phyloP scores from a whole-genome alignment of 2,329 filamentous ascomycete species.

The Pseudocercospora fuligena region DNA sequence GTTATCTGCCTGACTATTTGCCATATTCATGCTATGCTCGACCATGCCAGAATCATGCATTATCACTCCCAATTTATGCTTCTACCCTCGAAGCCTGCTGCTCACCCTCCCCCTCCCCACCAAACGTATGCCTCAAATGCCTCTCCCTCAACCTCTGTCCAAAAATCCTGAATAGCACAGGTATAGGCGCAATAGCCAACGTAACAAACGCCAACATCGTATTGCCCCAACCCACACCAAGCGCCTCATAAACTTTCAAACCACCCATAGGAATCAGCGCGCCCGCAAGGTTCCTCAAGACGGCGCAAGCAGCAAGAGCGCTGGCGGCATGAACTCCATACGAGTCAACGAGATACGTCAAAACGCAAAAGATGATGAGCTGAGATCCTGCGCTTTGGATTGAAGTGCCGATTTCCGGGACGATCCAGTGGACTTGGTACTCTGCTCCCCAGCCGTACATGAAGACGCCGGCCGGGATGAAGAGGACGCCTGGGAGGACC shows the following conservation, averaged over 20 bases:
- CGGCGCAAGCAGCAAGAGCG: conserved; percentile 67
- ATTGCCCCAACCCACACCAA: conserved; percentile 67
- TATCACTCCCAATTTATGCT: no score
- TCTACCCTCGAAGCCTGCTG: neutral
- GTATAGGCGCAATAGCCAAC: conserved; percentile 50
- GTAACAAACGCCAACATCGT: conserved; percentile 58
- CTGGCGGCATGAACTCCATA: conserved; percentile 63
- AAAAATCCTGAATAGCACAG: conserved; percentile 49
- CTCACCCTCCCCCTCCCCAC: neutral
- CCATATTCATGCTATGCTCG: no score
- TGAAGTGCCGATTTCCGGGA: conserved; percentile 34
- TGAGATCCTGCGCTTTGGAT: conserved; percentile 33
- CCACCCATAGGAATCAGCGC: conserved; percentile 63
- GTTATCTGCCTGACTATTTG: no score
- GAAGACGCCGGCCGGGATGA: conserved; percentile 20
- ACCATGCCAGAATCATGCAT: no score
- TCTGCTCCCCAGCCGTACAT: conserved; percentile 28
- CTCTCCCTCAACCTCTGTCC: conserved; percentile 48
- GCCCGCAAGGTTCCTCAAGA: conserved; percentile 60
- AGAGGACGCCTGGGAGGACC: conserved; percentile 15
- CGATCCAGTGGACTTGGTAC: conserved; percentile 22
- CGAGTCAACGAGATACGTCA: conserved; percentile 67
- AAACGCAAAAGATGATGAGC: conserved; percentile 31
- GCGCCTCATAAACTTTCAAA: conserved; percentile 60
- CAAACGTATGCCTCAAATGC: neutral